Base-by-base conservation (phyloP, 2,329 filamentous ascomycete genomes). In the Ophiosphaerella narmari region DNA sequence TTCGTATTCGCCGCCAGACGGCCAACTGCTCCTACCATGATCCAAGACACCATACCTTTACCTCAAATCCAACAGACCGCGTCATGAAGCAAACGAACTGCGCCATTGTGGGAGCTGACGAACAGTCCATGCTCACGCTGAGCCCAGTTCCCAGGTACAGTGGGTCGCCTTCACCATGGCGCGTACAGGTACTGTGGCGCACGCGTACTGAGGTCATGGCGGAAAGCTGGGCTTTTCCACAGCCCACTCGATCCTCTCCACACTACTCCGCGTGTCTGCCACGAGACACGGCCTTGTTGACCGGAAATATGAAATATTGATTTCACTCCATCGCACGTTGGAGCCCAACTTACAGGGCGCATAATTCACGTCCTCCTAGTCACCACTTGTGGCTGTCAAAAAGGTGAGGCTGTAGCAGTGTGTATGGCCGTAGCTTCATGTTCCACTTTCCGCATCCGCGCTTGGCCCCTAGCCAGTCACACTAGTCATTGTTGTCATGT, bases 321-420 rank as follows among this genome's bases (percentile, higher is more conserved):
- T 57, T 37, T 41, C 34, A 36, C 38, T 47, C 39, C 31, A 51
- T 39, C 47, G 45, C 50, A 52, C 43, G 21, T 66, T 63, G 66
- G 59, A 60, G 67, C 67, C 67, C 67, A 68, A 69, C 55, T 32
- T 41, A 35, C 42, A 50, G 53, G 59, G 62, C 65, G 59, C 55
- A 59, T 43, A 55, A 36, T 23, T 32, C 36, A 31, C 13, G 24
- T 42, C 50, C 54, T 48, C 47, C 46, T 43, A 42, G 38, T 48
- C 32, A 41, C 52, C 47, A 56, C 50, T 49, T 58, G 56, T 65
- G 60, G 61, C 59, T 63, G 55, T 43, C 50, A 54, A 49, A 68
- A 63, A 55, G 21, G 55, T 66, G 65, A 69, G 66, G 65, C 67
- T 60, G 60, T 57, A 61, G 62, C 59, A 54, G 59, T 67, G 26